A percentile compares a stretch with the other conserved stretches of the same genome.
phyloP scores from a whole-genome alignment of 164 flowering plant genomes.

The Aristolochia contorta region DNA sequence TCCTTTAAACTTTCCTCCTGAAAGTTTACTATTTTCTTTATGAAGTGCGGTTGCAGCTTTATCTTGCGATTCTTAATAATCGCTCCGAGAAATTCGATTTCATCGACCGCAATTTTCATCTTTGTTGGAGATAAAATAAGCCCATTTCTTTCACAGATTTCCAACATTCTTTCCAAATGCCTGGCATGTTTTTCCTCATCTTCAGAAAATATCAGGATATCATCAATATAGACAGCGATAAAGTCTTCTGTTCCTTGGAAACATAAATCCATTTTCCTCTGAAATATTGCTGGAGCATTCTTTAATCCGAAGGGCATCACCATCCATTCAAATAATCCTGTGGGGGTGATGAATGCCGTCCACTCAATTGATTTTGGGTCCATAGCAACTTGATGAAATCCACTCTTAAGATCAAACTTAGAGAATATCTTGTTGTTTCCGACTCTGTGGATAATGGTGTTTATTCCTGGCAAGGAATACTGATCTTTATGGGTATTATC shows the following conservation, averaged over 20 bases:
- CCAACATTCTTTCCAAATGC: not conserved
- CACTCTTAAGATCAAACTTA: slow-evolving; percentile 2
- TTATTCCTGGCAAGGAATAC: not conserved
- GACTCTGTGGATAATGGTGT: not conserved
- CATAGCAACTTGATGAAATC: no score
- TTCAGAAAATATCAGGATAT: slow-evolving; percentile 1
- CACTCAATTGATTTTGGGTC: no score
- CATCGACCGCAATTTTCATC: no score
- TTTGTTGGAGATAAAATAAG: not conserved
- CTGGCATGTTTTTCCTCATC: not conserved
- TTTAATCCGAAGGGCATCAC: slow-evolving; percentile 7
- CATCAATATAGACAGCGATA: no score
- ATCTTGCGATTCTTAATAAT: no score
- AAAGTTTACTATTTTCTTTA: no score
- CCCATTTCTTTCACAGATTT: not conserved
- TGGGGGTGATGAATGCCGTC: no score
- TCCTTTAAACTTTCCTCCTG: not conserved
- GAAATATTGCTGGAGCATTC: slow-evolving; percentile 3
- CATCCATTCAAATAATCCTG: slow-evolving; percentile 1
- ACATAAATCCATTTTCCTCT: not conserved
- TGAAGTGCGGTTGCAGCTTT: no score
- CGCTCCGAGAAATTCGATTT: no score
- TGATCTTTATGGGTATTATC: not conserved
- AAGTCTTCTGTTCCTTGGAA: not conserved
- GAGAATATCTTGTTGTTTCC: not conserved